phyloP scores from a whole-genome alignment of 1,284 basidiomycete species.

The Apiotrichum siamense region DNA sequence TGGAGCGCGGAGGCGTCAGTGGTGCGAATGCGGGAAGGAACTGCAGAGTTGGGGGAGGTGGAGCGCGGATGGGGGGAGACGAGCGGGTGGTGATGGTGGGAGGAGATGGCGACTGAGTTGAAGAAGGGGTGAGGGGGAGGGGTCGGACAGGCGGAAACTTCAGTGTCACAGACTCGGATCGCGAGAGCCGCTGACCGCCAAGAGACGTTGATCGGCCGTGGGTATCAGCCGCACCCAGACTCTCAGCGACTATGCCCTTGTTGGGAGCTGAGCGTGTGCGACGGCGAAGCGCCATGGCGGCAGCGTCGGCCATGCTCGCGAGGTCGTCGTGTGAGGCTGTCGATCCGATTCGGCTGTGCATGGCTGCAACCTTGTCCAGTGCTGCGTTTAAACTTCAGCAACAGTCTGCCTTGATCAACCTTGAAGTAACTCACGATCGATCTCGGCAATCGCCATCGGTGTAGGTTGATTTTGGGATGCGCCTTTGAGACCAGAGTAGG shows the following conservation, averaged over 20 bases:
- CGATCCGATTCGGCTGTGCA: too few relatives aligned
- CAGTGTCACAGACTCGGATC: neutral
- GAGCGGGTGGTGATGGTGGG: neutral
- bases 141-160: neutral
- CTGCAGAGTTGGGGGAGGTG: neutral
- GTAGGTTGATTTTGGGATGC: neutral
- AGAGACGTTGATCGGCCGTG: constrained; percentile 2
- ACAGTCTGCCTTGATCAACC: too few relatives aligned
- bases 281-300: neutral
- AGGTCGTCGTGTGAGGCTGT: neutral
- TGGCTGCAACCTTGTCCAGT: too few relatives aligned
- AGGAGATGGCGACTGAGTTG: neutral
- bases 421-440: neutral
- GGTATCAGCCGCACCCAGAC: neutral
- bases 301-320: neutral
- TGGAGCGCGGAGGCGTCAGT: neutral
- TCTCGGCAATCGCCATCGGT: neutral
- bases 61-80: neutral
- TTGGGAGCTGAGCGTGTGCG: neutral
- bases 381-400: too few relatives aligned
- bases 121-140: neutral
- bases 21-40: neutral
- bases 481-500: neutral
- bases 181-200: neutral
- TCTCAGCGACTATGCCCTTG: neutral